Base-by-base conservation (phyloP, 257 asterid species). In the Leonotis leonurus region DNA sequence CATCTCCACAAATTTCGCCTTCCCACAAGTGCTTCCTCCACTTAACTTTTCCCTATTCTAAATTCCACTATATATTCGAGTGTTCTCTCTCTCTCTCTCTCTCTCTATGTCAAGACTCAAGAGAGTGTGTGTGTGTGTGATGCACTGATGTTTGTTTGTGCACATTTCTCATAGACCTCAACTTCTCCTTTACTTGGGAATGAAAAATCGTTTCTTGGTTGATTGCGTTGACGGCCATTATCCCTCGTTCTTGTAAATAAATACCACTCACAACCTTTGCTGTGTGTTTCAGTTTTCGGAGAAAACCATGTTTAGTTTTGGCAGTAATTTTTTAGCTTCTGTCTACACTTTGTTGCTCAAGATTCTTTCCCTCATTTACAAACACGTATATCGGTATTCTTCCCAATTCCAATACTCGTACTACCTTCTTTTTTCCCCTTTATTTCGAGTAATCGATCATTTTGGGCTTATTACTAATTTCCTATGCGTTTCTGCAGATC, bases 301-400 rank as follows among this genome's bases (percentile, higher is more conserved):
- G 17, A 65, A 54, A 61, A 70, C 35, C 12, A 76, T 81, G 75
- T 63, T 72, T 54, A 73, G 68, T 43, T 65, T 59, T 55, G 18
- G 72, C 6, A 59, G 46, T 33, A 52, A 60, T 46, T 60, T 77
- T 60, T 77, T 79, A 73, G 60, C 66, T 57, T 69, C 65, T 62
- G 52, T 80, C 0, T 72, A 60, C 60, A 46, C 70, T 52, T 71
- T 77, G 70, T 21, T 78, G 35, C 44, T 80, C 75, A 72, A 73
- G 73, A 45, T 72, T 55, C 60, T 65, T 71, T 73, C 75, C 55
- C 61, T 75, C 60, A 56, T 70, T 25, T 35, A 63, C 73, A 73
- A 30, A 54, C 65, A 62, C 68, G 40, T 76, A 0, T 6, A 54
- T 68, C 83, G 95, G 97, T 89, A 67, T 53, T 16, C 16, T 13